Conservation (phyloP, 2,329 filamentous ascomycete genomes). For the Xylariaceae sp. region DNA sequence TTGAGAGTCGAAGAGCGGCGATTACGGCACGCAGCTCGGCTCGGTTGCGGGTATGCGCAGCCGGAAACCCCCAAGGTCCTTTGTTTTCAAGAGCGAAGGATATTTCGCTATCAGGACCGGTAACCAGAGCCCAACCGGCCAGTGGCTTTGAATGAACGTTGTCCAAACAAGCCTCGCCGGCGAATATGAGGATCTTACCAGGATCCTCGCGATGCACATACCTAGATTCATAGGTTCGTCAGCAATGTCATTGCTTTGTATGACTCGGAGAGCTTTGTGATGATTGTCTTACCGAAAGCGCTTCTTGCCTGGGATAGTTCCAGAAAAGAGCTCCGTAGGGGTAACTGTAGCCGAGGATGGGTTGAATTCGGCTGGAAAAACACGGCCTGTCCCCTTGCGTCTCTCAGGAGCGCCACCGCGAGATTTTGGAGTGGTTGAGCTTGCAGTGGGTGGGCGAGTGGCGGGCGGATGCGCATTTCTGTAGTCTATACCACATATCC, state of each 20-base stretch:
- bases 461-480: no score
- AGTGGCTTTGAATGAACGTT: constrained; percentile 37
- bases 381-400: constrained; percentile 29
- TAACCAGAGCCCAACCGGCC: constrained; percentile 40
- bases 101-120: constrained; percentile 16
- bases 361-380: constrained; percentile 32
- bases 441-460: no score
- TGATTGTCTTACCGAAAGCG: constrained; percentile 20
- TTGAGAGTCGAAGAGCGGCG: constrained; percentile 42
- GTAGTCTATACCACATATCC: no score
- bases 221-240: constrained; percentile 16
- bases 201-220: constrained; percentile 32
- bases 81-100: constrained; percentile 38
- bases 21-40: constrained; percentile 54
- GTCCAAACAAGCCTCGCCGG: constrained; percentile 43
- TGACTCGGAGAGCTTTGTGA: not conserved
- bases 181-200: constrained; percentile 37
- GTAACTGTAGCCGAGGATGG: constrained; percentile 20
- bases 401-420: no score
- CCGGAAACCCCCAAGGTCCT: constrained; percentile 38
- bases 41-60: constrained; percentile 46
- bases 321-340: constrained; percentile 29
- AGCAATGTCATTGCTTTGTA: constrained; percentile 1
- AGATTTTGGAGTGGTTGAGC: no score
- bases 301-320: not conserved